Percentiles rank a stretch among this genome's conserved stretches.
Conservation (phyloP, 192 early-diverging fungal genomes). For the Funneliformis geosporum region DNA sequence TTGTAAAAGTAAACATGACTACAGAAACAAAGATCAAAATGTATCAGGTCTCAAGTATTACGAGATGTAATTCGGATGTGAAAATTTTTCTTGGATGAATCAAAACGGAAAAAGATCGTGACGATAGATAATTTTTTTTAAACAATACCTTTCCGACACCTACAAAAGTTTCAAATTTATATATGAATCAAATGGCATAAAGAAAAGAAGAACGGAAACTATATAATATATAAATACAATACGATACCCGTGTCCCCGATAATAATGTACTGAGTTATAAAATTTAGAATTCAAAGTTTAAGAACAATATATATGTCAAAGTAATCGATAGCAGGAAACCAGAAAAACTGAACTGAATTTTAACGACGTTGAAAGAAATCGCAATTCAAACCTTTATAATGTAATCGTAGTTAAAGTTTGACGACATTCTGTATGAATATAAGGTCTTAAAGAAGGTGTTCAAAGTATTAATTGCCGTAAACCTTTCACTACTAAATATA, state of each 20-base stretch:
- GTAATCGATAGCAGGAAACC: not conserved
- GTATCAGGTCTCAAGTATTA: not conserved
- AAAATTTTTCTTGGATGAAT: too few species aligned
- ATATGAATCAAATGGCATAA: not conserved
- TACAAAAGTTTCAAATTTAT: slow-evolving; percentile 35
- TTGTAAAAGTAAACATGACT: slow-evolving; percentile 78
- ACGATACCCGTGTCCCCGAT: slow-evolving; percentile 77
- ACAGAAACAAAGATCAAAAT: not conserved
- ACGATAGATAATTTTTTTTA: not conserved
- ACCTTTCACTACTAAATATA: not conserved
- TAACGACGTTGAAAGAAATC: not conserved
- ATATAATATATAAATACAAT: not conserved
- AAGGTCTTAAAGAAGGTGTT: slow-evolving; percentile 11
- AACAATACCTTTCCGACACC: slow-evolving; percentile 71
- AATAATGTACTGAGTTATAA: slow-evolving; percentile 69
- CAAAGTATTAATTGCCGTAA: not conserved
- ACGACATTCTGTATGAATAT: slow-evolving; percentile 31
- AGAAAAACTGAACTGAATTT: not conserved
- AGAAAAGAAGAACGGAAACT: not conserved
- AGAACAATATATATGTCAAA: not conserved
- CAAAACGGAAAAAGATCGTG: not conserved
- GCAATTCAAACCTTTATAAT: slow-evolving; percentile 55
- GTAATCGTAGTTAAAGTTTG: slow-evolving; percentile 58
- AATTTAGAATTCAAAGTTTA: not conserved
- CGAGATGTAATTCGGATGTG: not conserved